These are phyloP conservation scores for Chimonanthus salicifolius DNA, from an alignment of 164 flowering plant species.

Conservation along the genomic window DNA sequence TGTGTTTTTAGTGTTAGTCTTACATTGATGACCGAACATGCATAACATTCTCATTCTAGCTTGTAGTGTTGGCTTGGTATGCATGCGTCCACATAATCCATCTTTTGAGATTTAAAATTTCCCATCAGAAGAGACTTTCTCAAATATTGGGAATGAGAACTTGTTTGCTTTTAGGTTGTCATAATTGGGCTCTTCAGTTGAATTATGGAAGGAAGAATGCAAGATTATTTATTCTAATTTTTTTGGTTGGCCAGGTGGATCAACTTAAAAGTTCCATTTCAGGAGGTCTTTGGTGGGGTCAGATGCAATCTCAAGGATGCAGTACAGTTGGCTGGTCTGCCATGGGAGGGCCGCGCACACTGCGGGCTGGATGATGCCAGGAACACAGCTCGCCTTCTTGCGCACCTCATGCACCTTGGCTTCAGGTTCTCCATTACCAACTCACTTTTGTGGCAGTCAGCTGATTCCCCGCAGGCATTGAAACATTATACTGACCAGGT, in stretches of 20 bases:
- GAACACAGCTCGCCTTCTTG: constrained; percentile 87
- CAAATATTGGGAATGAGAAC: too few species aligned
- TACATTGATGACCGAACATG: too few species aligned
- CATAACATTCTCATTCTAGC: too few species aligned
- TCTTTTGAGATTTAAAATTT: too few species aligned
- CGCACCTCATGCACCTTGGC: constrained; percentile 66
- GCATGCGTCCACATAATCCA: too few species aligned
- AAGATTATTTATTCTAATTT: background rate
- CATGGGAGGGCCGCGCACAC: constrained; percentile 97
- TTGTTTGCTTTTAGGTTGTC: too few species aligned
- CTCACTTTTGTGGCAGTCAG: constrained; percentile 52
- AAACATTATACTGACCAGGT: constrained; percentile 25
- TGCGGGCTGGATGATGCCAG: constrained; percentile 96
- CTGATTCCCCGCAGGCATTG: constrained; percentile 31
- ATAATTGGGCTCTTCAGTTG: too few species aligned
- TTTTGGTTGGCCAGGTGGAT: constrained; percentile 67
- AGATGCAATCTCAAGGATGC: constrained; percentile 93
- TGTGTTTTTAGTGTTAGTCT: too few species aligned
- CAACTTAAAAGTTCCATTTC: constrained; percentile 84
- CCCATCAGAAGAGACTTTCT: too few species aligned
- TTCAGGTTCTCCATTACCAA: constrained; percentile 78
- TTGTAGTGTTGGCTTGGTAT: too few species aligned
- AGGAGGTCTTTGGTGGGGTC: constrained; percentile 70
- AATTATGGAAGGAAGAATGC: too few species aligned
- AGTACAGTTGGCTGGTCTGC: constrained; percentile 78